Evolutionary conservation across 768 basidiomycete genomes (phyloP).

Genomic region (Ramaria rubella): DNA sequence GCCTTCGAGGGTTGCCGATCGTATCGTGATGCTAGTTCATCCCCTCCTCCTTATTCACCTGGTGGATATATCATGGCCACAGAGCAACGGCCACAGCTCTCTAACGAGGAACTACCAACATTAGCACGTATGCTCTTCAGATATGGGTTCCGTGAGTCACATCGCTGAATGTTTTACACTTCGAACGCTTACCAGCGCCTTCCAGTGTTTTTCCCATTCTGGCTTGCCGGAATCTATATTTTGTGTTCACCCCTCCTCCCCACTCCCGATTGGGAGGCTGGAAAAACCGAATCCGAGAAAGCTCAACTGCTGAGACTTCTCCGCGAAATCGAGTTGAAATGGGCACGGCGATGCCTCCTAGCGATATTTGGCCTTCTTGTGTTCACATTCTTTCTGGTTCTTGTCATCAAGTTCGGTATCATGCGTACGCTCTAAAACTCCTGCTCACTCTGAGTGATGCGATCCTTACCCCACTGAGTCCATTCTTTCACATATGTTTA

Average conservation of each 20-base stretch:
- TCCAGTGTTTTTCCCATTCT: conserved; percentile 44
- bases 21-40: neutral
- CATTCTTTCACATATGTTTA: no score
- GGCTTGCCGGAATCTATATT: conserved; percentile 38
- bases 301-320: conserved; percentile 26
- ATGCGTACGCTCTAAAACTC: neutral
- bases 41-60: neutral
- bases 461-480: no score
- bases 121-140: conserved; percentile 44
- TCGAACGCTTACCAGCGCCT: conserved; percentile 1
- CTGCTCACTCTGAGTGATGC: no score
- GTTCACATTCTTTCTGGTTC: conserved; percentile 13
- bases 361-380: conserved; percentile 19
- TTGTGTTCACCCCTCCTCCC: conserved; percentile 33
- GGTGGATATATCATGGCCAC: neutral
- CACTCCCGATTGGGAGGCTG: conserved; percentile 31
- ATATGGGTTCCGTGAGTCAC: conserved; percentile 41
- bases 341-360: conserved; percentile 35
- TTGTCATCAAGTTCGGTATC: neutral
- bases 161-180: neutral
- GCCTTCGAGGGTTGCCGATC: neutral
- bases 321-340: conserved; percentile 33
- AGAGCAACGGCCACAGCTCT: neutral
- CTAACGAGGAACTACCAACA: conserved; percentile 33
- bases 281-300: conserved; percentile 33